Percentiles rank a stretch among this genome's conserved stretches.
Evolutionary conservation across 1,284 basidiomycete species (phyloP).

Genomic region (Flammula alnicola): DNA sequence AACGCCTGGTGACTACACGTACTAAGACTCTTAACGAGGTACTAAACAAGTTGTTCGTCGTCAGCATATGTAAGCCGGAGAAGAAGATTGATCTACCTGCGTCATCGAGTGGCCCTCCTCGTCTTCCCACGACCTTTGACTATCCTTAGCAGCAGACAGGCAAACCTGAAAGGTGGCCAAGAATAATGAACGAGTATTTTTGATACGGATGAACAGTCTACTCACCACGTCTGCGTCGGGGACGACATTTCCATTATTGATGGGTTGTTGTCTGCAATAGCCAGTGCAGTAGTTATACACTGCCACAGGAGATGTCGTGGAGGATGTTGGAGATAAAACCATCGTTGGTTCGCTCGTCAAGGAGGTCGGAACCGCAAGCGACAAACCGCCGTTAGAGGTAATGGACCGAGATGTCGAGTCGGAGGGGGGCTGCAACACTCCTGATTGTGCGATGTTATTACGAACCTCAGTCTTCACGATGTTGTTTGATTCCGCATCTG

Average conservation of each 20-base stretch:
- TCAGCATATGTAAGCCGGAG: neutral
- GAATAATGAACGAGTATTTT: neutral
- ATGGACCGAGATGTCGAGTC: neutral
- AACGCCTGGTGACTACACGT: neutral
- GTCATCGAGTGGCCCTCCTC: conserved; percentile 37
- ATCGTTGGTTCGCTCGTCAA: neutral
- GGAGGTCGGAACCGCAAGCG: too few relatives aligned
- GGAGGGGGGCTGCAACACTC: too few relatives aligned
- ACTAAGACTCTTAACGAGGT: conserved; percentile 19
- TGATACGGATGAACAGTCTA: neutral
- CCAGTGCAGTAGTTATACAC: conserved; percentile 16
- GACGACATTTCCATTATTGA: neutral
- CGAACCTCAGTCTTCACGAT: too few relatives aligned
- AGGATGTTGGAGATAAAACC: conserved; percentile 1
- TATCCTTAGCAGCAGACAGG: conserved; percentile 38
- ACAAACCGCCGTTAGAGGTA: neutral
- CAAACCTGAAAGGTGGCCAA: conserved; percentile 29
- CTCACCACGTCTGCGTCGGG: conserved; percentile 17
- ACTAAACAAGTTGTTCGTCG: neutral
- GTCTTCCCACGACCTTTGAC: conserved; percentile 38
- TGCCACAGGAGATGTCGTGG: conserved; percentile 9
- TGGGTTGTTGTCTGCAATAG: conserved; percentile 12
- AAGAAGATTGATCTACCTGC: conserved; percentile 21
- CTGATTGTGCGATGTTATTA: too few relatives aligned
- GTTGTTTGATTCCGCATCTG: too few relatives aligned